Conservation (phyloP, 305 asterid species). For the Solanum hybrid region DNA sequence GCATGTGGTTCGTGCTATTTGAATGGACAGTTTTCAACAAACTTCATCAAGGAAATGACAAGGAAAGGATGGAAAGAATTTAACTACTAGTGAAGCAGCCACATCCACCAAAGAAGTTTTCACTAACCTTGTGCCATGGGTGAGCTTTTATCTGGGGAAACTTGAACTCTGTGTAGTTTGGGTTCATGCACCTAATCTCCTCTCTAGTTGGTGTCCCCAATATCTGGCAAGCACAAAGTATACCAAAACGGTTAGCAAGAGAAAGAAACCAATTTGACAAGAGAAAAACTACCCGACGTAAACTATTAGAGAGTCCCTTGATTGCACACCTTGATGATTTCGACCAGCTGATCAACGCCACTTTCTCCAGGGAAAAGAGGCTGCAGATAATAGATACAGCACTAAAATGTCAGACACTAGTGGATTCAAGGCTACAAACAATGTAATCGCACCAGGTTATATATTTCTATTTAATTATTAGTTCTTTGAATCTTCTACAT, state of each 20-base stretch:
- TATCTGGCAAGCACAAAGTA: slow-evolving; percentile 29
- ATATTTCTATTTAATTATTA: neutral
- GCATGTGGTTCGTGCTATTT: no score
- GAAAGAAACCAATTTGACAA: neutral
- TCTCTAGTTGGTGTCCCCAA: slow-evolving; percentile 96
- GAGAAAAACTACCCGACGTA: neutral
- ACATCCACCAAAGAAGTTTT: neutral
- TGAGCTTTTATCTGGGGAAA: slow-evolving; percentile 96
- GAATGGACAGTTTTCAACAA: neutral
- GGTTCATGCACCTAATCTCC: slow-evolving; percentile 98
- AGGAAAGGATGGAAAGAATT: neutral
- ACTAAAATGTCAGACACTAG: slow-evolving; percentile 4
- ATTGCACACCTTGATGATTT: slow-evolving; percentile 69
- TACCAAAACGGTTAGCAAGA: neutral
- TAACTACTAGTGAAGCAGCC: neutral
- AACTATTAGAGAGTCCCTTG: neutral
- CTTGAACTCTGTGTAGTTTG: slow-evolving; percentile 81
- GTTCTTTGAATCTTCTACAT: neutral
- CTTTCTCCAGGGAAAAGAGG: slow-evolving; percentile 97
- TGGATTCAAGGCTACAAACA: neutral
- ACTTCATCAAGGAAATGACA: neutral
- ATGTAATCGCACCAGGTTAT: neutral
- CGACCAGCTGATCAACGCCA: slow-evolving; percentile 90
- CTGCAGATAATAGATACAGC: slow-evolving; percentile 23
- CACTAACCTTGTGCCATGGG: slow-evolving; percentile 96